phyloP scores from a whole-genome alignment of 257 asterid genomes.

The Gynochthodes officinalis region DNA sequence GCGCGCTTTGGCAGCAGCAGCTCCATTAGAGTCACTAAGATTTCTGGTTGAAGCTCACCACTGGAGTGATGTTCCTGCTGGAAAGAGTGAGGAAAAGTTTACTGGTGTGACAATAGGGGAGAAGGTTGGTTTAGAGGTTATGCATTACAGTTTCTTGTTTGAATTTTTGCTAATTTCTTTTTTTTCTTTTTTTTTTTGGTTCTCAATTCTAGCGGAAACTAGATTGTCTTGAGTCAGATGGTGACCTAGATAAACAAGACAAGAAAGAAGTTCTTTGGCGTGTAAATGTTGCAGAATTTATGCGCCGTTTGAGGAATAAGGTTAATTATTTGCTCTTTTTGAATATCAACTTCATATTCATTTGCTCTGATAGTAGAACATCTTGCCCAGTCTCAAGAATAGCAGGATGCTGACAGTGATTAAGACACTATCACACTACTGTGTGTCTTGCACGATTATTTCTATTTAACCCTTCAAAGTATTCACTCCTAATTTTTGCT shows the following conservation, averaged over 20 bases:
- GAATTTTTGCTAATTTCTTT: slow-evolving; percentile 19
- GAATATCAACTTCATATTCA: background rate
- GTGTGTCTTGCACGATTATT: background rate
- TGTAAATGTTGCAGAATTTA: slow-evolving; percentile 79
- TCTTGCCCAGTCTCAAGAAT: background rate
- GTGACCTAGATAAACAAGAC: slow-evolving; percentile 35
- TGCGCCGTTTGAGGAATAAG: slow-evolving; percentile 63
- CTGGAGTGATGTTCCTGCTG: slow-evolving; percentile 39
- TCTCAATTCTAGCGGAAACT: slow-evolving; percentile 56
- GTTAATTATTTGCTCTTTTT: slow-evolving; percentile 26
- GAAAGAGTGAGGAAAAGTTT: slow-evolving; percentile 32
- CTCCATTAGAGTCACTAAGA: slow-evolving; percentile 73
- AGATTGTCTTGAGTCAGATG: slow-evolving; percentile 41
- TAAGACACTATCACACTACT: background rate
- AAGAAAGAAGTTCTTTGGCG: slow-evolving; percentile 86
- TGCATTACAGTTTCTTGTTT: slow-evolving; percentile 16
- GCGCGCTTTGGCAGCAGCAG: slow-evolving; percentile 75
- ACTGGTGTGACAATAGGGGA: slow-evolving; percentile 29
- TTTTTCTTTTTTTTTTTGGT: slow-evolving; percentile 4
- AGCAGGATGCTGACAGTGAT: slow-evolving; percentile 5
- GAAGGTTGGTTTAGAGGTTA: slow-evolving; percentile 56
- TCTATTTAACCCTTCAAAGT: background rate
- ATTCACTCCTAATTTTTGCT: background rate
- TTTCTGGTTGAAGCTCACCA: slow-evolving; percentile 49
- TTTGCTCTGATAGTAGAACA: background rate